A percentile compares a stretch with the other conserved stretches of the same genome.
Conservation (phyloP, 1,284 basidiomycete species). For the Rhodotorula sp. region DNA sequence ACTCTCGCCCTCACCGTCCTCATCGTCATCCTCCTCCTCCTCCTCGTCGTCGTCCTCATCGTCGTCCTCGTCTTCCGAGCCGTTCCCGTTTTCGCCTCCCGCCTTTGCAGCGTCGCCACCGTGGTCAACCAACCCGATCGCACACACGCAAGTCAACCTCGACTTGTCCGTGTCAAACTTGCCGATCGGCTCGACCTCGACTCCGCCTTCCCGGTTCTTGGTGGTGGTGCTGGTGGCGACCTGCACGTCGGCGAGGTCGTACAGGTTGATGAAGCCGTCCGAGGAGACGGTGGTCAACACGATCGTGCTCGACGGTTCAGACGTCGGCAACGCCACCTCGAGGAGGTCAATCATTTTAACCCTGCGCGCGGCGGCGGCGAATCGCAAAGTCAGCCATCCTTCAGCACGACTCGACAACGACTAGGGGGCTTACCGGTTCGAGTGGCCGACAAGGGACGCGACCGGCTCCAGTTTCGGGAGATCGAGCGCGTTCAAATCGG, state of each 20-base stretch:
- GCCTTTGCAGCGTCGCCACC: constrained; percentile 20
- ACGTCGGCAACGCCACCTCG: constrained; percentile 56
- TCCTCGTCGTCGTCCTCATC: constrained; percentile 43
- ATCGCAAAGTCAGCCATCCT: background rate
- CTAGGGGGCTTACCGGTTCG: constrained; percentile 61
- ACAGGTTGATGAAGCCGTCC: constrained; percentile 76
- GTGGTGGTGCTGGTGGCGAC: background rate
- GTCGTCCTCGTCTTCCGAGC: constrained; percentile 41
- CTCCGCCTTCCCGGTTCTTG: constrained; percentile 42
- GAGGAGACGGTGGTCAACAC: constrained; percentile 74
- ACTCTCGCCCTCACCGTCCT: background rate
- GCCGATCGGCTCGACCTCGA: constrained; percentile 59
- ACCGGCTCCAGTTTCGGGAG: constrained; percentile 55
- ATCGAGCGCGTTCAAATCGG: constrained; percentile 40
- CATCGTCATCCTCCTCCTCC: constrained; percentile 11
- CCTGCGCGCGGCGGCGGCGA: constrained; percentile 48
- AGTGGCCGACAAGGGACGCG: constrained; percentile 67
- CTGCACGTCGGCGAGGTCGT: constrained; percentile 62
- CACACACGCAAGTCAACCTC: constrained; percentile 68
- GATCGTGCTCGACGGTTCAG: constrained; percentile 55
- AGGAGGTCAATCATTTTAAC: constrained; percentile 70
- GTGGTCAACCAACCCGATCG: constrained; percentile 47
- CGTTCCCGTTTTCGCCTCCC: constrained; percentile 21
- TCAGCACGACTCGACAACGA: background rate
- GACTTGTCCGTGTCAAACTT: constrained; percentile 80